Percentiles rank a stretch among this genome's conserved stretches.
Conservation (phyloP, 805 yeast genomes). For the Wickerhamomyces sydowiorum region DNA sequence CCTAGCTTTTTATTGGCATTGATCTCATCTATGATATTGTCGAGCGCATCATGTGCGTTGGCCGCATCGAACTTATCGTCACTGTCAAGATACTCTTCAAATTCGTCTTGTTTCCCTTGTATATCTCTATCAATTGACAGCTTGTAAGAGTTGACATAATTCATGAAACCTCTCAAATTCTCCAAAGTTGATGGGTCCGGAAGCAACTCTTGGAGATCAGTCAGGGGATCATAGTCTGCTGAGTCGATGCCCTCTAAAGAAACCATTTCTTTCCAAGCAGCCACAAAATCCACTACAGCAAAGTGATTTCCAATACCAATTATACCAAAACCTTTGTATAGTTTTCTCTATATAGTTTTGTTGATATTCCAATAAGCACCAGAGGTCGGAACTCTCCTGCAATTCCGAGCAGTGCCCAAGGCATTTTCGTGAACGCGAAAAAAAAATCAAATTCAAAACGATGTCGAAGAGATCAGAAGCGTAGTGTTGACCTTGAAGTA, state of each 20-base stretch:
- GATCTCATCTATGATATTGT: conserved; percentile 37
- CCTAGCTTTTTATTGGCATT: conserved; percentile 44
- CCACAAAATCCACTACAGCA: background rate
- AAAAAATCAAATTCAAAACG: background rate
- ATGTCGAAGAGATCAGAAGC: background rate
- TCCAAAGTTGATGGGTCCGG: conserved; percentile 43
- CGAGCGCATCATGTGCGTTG: conserved; percentile 23
- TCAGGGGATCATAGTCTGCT: conserved; percentile 44
- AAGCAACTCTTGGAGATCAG: conserved; percentile 47
- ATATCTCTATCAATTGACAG: conserved; percentile 42
- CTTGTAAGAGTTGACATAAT: conserved; percentile 47
- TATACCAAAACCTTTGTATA: too few species aligned
- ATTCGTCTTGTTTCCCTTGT: conserved; percentile 27
- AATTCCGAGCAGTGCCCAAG: background rate
- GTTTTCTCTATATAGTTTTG: too few species aligned
- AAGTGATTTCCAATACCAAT: too few species aligned
- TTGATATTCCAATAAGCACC: background rate
- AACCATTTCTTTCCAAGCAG: background rate
- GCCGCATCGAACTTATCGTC: conserved; percentile 15
- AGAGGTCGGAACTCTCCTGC: background rate
- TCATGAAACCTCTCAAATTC: conserved; percentile 44
- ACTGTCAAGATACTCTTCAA: conserved; percentile 21
- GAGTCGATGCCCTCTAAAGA: conserved; percentile 23
- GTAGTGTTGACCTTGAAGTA: too few species aligned
- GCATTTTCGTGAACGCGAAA: background rate